Base-by-base conservation (phyloP, 148 eudicot genomes). In the Rhododendron griersonianum region DNA sequence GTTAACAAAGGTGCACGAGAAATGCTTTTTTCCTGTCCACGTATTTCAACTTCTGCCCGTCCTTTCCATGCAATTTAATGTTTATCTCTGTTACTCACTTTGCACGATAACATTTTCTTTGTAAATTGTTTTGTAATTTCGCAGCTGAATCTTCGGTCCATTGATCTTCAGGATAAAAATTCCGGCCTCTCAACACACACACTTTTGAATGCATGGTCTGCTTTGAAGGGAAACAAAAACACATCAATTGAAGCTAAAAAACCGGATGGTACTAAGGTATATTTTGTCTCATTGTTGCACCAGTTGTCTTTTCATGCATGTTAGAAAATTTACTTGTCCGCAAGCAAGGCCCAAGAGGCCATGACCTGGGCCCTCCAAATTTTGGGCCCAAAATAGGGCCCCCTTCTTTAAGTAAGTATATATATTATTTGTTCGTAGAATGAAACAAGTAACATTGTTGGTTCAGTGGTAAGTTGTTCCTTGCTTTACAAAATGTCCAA, bases 1-100 rank as follows among this genome's bases (percentile, higher is more conserved):
- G 19, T 86, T 90, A 80, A 87, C 91, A 51, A 94, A 95, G 98
- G 99, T 96, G 86, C 81, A 33, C 41, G 21, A 5, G 18, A 75
- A 37, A 81, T 85, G 35, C 25, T 16, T 61, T 55, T 84, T 25
- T 83, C 39, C 41, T 79, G 74, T 82, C n/a, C 9, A 19, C 23
- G 1, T 39, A 7, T 21, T 79, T 47, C 79, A 33, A 23, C 79
- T 30, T 33, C 75, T 18, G 76, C 21, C 35, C 21, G 5, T 75
- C n/a, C n/a, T 28, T 55, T 25, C 37, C 28, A 11, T 28, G 15
- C 25, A 6, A 19, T 30, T 41, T 47, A 44, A 5, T 3, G 3
- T 86, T 28, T 28, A 6, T 48, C 19, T 41, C n/a, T 51, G 16
- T 55, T 14, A 48, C 41, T 74, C 37, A 35, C 47, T 57, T 18